Evolutionary conservation across 2,329 filamentous ascomycete species (phyloP).

Genomic region (Xylaria sp.): DNA sequence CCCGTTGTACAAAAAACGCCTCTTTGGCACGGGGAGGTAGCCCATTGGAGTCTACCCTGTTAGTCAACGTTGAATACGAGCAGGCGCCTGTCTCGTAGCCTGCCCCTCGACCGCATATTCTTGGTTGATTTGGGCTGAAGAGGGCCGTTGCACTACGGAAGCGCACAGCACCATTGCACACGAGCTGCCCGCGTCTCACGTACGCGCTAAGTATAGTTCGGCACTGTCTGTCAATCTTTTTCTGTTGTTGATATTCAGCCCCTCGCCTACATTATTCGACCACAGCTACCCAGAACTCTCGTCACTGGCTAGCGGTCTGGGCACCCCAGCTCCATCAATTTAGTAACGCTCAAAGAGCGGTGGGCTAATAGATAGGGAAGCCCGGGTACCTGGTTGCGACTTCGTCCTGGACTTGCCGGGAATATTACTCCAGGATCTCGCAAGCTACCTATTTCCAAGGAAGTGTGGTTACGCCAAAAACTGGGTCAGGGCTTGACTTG

Average conservation of each 20-base stretch:
- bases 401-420: slow-evolving; percentile 41
- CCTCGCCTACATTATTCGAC: slow-evolving; percentile 47
- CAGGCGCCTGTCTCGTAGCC: slow-evolving; percentile 46
- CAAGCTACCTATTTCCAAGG: slow-evolving; percentile 43
- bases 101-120: slow-evolving; percentile 43
- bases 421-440: slow-evolving; percentile 47
- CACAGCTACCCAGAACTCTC: slow-evolving; percentile 43
- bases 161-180: slow-evolving; percentile 48
- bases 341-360: slow-evolving; percentile 43
- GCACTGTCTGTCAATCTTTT: slow-evolving; percentile 42
- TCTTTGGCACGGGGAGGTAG: slow-evolving; percentile 50
- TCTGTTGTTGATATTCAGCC: slow-evolving; percentile 39
- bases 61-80: slow-evolving; percentile 51
- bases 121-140: slow-evolving; percentile 45
- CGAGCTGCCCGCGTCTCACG: slow-evolving; percentile 45
- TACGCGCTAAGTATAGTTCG: slow-evolving; percentile 46
- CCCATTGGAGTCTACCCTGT: slow-evolving; percentile 50
- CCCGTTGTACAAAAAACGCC: slow-evolving; percentile 51
- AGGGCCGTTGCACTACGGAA: slow-evolving; percentile 50
- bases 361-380: slow-evolving; percentile 44
- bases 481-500: slow-evolving; percentile 44
- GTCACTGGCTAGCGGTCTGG: slow-evolving; percentile 47
- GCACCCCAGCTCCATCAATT: slow-evolving; percentile 40
- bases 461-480: slow-evolving; percentile 51
- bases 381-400: slow-evolving; percentile 41